These are phyloP conservation scores for Cylindrodendrum hubeiense DNA, from an alignment of 2,329 filamentous ascomycete genomes.

Conservation along the genomic window DNA sequence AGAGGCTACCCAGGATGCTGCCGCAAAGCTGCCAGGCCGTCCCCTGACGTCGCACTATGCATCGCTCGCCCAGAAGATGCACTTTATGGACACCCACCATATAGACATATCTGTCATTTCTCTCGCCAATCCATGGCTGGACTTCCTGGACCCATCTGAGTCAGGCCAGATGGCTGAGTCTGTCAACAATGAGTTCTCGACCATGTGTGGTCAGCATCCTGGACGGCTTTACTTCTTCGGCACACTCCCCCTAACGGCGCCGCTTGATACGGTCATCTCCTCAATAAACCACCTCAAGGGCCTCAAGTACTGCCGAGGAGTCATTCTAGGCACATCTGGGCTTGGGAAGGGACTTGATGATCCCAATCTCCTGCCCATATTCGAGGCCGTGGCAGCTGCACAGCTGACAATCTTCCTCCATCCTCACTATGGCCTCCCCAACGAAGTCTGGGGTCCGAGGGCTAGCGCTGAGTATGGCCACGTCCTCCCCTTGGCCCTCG, in stretches of 20 bases:
- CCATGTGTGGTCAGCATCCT: conserved; percentile 74
- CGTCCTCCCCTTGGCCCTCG: conserved; percentile 85
- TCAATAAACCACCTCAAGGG: conserved; percentile 73
- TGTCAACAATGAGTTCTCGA: conserved; percentile 84
- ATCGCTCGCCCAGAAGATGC: conserved; percentile 81
- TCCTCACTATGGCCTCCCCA: conserved; percentile 90
- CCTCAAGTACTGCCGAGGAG: conserved; percentile 80
- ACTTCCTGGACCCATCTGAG: conserved; percentile 76
- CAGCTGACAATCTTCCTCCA: conserved; percentile 83
- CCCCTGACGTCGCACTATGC: conserved; percentile 88
- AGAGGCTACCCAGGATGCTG: conserved; percentile 65
- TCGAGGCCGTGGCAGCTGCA: conserved; percentile 74
- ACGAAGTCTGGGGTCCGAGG: conserved; percentile 81
- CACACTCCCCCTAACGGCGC: conserved; percentile 81
- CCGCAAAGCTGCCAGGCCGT: conserved; percentile 75
- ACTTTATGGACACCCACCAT: conserved; percentile 87
- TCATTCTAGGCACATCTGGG: conserved; percentile 89
- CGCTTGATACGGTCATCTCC: conserved; percentile 69
- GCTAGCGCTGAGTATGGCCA: conserved; percentile 81
- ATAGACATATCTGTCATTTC: conserved; percentile 90
- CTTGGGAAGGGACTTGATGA: conserved; percentile 87
- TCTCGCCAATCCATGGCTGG: conserved; percentile 93
- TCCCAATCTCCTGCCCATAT: conserved; percentile 76
- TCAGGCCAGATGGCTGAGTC: conserved; percentile 72
- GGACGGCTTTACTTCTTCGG: conserved; percentile 86